Evolutionary conservation across 805 yeast species (phyloP).

Genomic region (Myxozyma neotropica): DNA sequence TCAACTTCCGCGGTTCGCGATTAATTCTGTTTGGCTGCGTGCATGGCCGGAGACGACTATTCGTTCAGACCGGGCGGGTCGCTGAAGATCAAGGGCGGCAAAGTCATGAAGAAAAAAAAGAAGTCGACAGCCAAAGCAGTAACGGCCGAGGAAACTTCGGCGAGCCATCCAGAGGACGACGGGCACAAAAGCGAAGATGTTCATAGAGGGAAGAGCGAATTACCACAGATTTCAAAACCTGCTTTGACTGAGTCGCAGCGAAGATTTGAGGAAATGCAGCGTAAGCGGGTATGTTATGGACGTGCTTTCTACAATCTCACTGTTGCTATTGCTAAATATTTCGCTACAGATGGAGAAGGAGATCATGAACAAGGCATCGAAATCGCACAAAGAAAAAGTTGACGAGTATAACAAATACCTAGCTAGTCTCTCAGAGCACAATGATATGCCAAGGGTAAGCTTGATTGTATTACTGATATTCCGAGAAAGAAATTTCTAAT

Average conservation of each 20-base stretch:
- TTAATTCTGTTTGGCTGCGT: too few species aligned
- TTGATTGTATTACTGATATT: too few species aligned
- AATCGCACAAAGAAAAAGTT: slow-evolving; percentile 35
- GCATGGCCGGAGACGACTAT: slow-evolving; percentile 26
- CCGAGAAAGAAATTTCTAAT: background rate
- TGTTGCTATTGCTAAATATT: background rate
- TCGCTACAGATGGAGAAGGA: slow-evolving; percentile 26
- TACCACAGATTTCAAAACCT: background rate
- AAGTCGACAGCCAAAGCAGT: slow-evolving; percentile 10
- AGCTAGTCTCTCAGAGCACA: slow-evolving; percentile 35
- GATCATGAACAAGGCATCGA: slow-evolving; percentile 32
- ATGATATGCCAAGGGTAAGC: slow-evolving; percentile 39
- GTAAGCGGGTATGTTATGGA: slow-evolving; percentile 33
- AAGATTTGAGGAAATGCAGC: slow-evolving; percentile 35
- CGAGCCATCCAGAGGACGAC: background rate
- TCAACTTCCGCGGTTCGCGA: too few species aligned
- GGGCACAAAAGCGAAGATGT: background rate
- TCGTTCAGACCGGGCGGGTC: slow-evolving; percentile 19
- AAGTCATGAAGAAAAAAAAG: slow-evolving; percentile 21
- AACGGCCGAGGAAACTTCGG: background rate
- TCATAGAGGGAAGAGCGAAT: background rate
- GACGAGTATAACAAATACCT: slow-evolving; percentile 38
- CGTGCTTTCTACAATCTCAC: background rate
- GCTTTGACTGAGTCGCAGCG: slow-evolving; percentile 33
- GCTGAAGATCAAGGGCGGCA: slow-evolving; percentile 27